These are phyloP conservation scores for Candida hungchunana DNA, from an alignment of 805 yeast species.

Conservation along the genomic window DNA sequence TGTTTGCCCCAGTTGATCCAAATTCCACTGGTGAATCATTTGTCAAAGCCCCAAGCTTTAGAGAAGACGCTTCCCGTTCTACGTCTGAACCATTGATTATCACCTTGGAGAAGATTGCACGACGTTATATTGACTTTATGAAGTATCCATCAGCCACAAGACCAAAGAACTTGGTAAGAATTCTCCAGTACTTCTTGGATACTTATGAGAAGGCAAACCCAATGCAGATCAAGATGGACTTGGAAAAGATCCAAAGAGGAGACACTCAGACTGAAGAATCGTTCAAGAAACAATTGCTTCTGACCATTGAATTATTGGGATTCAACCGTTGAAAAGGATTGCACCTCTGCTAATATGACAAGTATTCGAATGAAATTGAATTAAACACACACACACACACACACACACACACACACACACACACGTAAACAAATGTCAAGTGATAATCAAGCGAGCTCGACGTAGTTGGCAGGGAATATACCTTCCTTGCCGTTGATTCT, in stretches of 20 bases:
- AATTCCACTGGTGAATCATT: not conserved
- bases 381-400: no score
- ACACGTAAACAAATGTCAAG: no score
- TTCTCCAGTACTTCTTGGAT: constrained; percentile 34
- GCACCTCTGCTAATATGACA: no score
- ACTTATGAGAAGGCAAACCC: constrained; percentile 32
- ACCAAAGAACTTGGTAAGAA: constrained; percentile 28
- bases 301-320: constrained; percentile 24
- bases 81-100: constrained; percentile 11
- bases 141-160: constrained; percentile 31
- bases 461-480: constrained; percentile 96
- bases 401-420: no score
- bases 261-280: constrained; percentile 11
- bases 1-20: not conserved
- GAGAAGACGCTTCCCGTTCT: not conserved
- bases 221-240: constrained; percentile 7
- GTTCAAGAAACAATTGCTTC: constrained; percentile 16
- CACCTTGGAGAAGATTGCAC: constrained; percentile 27
- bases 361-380: no score
- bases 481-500: constrained; percentile 80
- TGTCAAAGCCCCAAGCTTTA: constrained; percentile 1
- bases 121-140: constrained; percentile 30
- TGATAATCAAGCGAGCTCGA: constrained; percentile 53
- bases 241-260: constrained; percentile 14
- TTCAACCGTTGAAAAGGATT: constrained; percentile 18